phyloP scores from a whole-genome alignment of 2,329 filamentous ascomycete genomes.

The Verticillium nubilum region DNA sequence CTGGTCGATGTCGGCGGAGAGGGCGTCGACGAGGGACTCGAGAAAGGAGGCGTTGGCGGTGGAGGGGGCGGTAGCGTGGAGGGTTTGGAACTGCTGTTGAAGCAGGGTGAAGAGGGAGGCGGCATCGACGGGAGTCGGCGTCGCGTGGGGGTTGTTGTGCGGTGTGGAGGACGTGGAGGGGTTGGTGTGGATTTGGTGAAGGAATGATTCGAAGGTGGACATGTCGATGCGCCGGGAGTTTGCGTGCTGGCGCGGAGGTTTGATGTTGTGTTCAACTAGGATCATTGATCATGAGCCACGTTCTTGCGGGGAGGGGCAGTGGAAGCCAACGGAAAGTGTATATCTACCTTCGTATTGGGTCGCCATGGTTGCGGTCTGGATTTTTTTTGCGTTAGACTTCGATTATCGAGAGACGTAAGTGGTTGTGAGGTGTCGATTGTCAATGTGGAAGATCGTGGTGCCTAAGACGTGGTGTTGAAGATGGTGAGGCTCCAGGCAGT shows the following conservation, averaged over 20 bases:
- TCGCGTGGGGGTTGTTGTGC: conserved; percentile 50
- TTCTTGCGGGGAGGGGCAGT: conserved; percentile 2
- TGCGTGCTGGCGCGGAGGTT: conserved; percentile 32
- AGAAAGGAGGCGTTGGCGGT: conserved; percentile 45
- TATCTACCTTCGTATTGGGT: conserved; percentile 50
- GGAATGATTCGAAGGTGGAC: conserved; percentile 56
- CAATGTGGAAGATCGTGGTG: background rate
- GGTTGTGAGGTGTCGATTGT: too few species aligned
- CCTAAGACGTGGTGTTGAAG: background rate
- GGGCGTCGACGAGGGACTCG: conserved; percentile 36
- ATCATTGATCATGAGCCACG: background rate
- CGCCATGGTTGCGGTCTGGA: conserved; percentile 34
- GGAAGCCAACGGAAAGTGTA: background rate
- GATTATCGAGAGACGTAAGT: too few species aligned
- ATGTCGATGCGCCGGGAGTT: conserved; percentile 55
- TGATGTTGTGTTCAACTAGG: conserved; percentile 60
- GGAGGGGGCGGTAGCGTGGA: conserved; percentile 42
- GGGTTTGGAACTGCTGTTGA: conserved; percentile 51
- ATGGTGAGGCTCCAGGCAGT: background rate
- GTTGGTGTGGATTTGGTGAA: conserved; percentile 41
- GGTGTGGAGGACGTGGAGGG: conserved; percentile 13
- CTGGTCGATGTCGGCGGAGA: conserved; percentile 45
- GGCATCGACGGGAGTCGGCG: conserved; percentile 55
- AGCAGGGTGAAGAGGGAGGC: conserved; percentile 53
- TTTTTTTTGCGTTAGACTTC: background rate